Evolutionary conservation across 495 filamentous ascomycete genomes (phyloP).

Genomic region (Cairneyella variabilis): DNA sequence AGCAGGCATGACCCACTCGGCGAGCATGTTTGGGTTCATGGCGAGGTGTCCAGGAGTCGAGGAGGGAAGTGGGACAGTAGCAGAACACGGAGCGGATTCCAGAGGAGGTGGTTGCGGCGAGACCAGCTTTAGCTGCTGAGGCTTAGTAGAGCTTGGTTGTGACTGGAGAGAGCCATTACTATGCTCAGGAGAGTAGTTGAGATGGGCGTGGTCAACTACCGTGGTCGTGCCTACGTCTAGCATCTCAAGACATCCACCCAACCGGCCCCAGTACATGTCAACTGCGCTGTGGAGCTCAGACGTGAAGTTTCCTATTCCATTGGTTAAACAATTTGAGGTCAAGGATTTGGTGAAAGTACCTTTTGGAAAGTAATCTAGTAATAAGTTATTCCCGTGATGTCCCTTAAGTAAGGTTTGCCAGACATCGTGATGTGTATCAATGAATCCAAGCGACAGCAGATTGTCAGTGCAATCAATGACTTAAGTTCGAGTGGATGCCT

Average conservation of each 20-base stretch:
- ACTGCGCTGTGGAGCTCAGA: constrained; percentile 34
- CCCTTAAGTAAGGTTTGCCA: constrained; percentile 44
- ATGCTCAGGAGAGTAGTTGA: constrained; percentile 40
- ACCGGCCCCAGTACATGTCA: constrained; percentile 50
- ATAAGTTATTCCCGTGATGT: constrained; percentile 26
- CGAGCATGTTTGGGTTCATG: constrained; percentile 29
- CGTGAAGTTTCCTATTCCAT: constrained; percentile 29
- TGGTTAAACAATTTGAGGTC: background rate
- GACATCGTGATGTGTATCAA: constrained; percentile 50
- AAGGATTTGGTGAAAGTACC: too few relatives aligned
- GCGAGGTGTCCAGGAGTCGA: constrained; percentile 39
- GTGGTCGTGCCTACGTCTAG: constrained; percentile 56
- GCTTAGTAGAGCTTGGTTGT: background rate
- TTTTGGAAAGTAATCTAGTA: constrained; percentile 38
- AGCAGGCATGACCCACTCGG: constrained; percentile 37
- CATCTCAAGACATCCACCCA: constrained; percentile 48
- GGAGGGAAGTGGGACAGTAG: constrained; percentile 34
- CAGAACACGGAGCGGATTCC: constrained; percentile 47
- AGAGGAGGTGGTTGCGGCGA: constrained; percentile 40
- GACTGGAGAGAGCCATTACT: constrained; percentile 19
- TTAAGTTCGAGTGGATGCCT: constrained; percentile 21
- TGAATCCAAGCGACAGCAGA: constrained; percentile 47
- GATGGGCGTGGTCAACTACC: constrained; percentile 52
- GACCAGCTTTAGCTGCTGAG: constrained; percentile 30
- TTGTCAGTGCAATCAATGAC: constrained; percentile 42